Conservation (phyloP, 495 filamentous ascomycete genomes). For the Hapsidospora chrysogenum region DNA sequence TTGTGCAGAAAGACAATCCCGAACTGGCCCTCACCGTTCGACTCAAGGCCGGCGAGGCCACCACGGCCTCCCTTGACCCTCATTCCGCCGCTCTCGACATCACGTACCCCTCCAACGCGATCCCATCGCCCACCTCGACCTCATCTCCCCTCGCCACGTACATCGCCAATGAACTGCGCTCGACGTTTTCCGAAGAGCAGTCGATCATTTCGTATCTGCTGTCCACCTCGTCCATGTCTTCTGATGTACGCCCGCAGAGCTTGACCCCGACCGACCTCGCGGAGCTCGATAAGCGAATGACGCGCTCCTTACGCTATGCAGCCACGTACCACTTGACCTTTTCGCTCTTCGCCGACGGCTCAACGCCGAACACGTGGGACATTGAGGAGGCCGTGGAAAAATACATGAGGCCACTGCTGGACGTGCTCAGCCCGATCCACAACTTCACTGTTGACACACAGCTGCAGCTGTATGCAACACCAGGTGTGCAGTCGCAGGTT, state of each 20-base stretch:
- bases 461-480: slow-evolving; percentile 79
- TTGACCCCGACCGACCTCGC: slow-evolving; percentile 18
- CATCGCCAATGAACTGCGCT: slow-evolving; percentile 62
- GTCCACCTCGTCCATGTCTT: slow-evolving; percentile 35
- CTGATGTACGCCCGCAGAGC: slow-evolving; percentile 26
- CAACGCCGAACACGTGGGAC: slow-evolving; percentile 74
- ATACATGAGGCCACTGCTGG: slow-evolving; percentile 67
- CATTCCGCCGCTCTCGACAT: slow-evolving; percentile 62
- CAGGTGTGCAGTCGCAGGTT: slow-evolving; percentile 50
- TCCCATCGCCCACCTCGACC: slow-evolving; percentile 49
- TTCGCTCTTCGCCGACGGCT: slow-evolving; percentile 73
- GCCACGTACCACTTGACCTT: slow-evolving; percentile 93
- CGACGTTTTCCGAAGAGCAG: slow-evolving; percentile 76
- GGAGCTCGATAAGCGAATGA: slow-evolving; percentile 40
- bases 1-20: no score
- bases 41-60: slow-evolving; percentile 46
- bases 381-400: slow-evolving; percentile 69
- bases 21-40: slow-evolving; percentile 48
- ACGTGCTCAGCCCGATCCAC: slow-evolving; percentile 63
- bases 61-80: slow-evolving; percentile 43
- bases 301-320: slow-evolving; percentile 76
- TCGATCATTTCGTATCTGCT: slow-evolving; percentile 74
- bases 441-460: slow-evolving; percentile 96
- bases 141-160: slow-evolving; percentile 64
- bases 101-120: slow-evolving; percentile 58